Base-by-base conservation (phyloP, 2,329 filamentous ascomycete species). In the Sporothrix pseudoabietina region DNA sequence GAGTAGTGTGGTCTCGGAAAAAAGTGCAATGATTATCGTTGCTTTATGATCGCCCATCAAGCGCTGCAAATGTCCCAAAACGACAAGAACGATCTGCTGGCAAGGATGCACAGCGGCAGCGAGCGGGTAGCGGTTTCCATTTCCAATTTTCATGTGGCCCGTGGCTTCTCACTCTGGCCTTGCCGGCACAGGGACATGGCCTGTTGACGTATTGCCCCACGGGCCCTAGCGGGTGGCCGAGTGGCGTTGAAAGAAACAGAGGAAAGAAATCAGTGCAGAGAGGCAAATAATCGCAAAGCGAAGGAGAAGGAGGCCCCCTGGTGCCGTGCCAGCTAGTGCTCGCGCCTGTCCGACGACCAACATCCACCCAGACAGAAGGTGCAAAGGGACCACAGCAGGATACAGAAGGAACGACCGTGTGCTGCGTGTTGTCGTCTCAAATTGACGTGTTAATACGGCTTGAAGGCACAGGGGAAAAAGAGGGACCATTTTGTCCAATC, bases 11-110 rank as follows among this genome's bases (percentile, higher is more conserved):
- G 61, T 49, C 61, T 66, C 26, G 12, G 41, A 63, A 47, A 49
- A 49, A 12, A 49, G 41, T 49, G 63, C 41, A 49, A 66, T 66
- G 41, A 66, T 47, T 32, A 49, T 66, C 63, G 63, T 66, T 66
- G 26, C 44, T 66, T 65, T 35, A 22, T 12, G 41, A 49, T 66
- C 63, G 63, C 6, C 63, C 14, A 7, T 30, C 14, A 12, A 66
- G 59, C 59, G 59, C 35, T 65, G 35, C n/a, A 65, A 65, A 22
- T 65, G 59, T 9, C 59, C 59, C 35, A 26, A 65, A 65, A 16
- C 9, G 59, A 41, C 8, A 44, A 44, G 9, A 63, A 35, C 59
- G 59, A 59, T 59, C 30, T 35, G 30, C 57, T 39, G 57, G 16
- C 30, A 61, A 35, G 35, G 8, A 8, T 35, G 4, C 35, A 35